These are phyloP conservation scores for Candida suzukii DNA, from an alignment of 805 yeast species.

Conservation along the genomic window DNA sequence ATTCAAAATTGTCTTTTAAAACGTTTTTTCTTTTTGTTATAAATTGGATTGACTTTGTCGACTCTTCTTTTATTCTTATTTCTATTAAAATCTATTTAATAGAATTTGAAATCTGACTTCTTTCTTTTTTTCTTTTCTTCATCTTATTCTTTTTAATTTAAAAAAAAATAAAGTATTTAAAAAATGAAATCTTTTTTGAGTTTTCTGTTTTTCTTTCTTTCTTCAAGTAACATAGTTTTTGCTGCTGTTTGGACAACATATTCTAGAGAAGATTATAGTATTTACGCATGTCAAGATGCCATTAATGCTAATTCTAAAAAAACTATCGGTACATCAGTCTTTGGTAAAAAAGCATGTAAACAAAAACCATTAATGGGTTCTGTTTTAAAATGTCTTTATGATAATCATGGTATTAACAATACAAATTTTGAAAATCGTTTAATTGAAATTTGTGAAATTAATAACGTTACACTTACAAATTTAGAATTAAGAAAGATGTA, in stretches of 20 bases:
- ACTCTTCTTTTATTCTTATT: too few relatives aligned
- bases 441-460: constrained; percentile 11
- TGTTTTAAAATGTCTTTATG: constrained; percentile 18
- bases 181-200: too few relatives aligned
- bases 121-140: too few relatives aligned
- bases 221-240: neutral
- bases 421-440: constrained; percentile 15
- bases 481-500: constrained; percentile 29
- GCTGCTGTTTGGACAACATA: constrained; percentile 9
- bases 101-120: too few relatives aligned
- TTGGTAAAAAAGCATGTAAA: constrained; percentile 18
- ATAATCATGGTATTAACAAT: constrained; percentile 7
- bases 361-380: constrained; percentile 21
- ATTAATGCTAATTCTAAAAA: constrained; percentile 15
- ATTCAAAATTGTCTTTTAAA: too few relatives aligned
- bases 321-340: constrained; percentile 2
- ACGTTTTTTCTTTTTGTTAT: too few relatives aligned
- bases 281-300: constrained; percentile 14
- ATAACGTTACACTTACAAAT: constrained; percentile 22
- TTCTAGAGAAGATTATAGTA: constrained; percentile 9
- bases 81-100: too few relatives aligned
- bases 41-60: too few relatives aligned
- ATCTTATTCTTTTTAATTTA: too few relatives aligned
- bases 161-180: too few relatives aligned
- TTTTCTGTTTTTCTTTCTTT: too few relatives aligned